Base-by-base conservation (phyloP, 2,329 filamentous ascomycete species). In the Helicocarpus griseus region DNA sequence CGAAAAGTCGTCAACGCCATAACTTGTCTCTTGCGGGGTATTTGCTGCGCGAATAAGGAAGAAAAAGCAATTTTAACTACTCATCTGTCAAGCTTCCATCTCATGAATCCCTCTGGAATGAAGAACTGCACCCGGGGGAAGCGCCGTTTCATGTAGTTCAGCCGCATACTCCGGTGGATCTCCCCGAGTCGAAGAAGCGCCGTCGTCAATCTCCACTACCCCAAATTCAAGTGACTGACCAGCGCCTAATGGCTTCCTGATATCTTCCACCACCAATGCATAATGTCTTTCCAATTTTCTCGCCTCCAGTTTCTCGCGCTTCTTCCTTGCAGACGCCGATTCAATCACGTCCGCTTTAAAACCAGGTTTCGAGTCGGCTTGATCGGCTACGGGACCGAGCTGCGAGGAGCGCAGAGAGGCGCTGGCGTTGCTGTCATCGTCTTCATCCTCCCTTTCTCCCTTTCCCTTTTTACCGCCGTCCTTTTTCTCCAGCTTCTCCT, bases 271-370 rank as follows among this genome's bases (percentile, higher is more conserved):
- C 28, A 53, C 35, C 24, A 53, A 22, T 7, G 51, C 38, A 49
- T 50, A 55, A 33, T 52, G 48, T 29, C 29, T 51, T 21, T 49
- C 44, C 17, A 53, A 29, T 36, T 41, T 48, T 44, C 53, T 55
- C 14, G 44, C 43, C 39, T 55, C 48, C 26, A 39, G 53, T 38
- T 54, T 47, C 29, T 36, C 44, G 21, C 44, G 28, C 29, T 35
- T 47, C 29, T 17, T 33, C 22, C 31, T 35, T 24, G 44, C 29
- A 9, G 44, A 24, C 4, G 22, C 19, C 5, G 44, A 47, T 47
- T 47, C 44, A 28, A 35, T 47, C 3, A 29, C 28, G 28, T 47
- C 44, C 5, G 35, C 44, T 36, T 47, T 47, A 19, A 33, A 22
- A 2, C 44, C 44, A 4, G 5, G 29, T 24, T 47, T 47, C 13